A percentile compares a stretch with the other conserved stretches of the same genome.
phyloP scores from a whole-genome alignment of 495 filamentous ascomycete genomes.

The Elasticomyces elasticus region DNA sequence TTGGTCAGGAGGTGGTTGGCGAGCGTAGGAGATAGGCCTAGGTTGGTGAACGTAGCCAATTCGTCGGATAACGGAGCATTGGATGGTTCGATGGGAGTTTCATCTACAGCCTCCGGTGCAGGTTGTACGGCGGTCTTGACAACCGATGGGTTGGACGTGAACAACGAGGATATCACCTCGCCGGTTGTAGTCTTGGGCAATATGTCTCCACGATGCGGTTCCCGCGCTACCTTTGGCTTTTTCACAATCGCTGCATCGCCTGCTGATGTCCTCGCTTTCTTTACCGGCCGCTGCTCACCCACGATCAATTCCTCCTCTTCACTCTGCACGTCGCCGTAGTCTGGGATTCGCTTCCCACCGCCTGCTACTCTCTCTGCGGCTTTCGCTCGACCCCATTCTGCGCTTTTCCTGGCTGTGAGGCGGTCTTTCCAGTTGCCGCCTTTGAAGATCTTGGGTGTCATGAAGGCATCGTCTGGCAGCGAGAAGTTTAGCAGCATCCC shows the following conservation, averaged over 20 bases:
- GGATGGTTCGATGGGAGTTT: conserved; percentile 58
- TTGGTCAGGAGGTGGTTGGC: conserved; percentile 78
- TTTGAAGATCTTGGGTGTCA: conserved; percentile 54
- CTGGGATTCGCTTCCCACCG: conserved; percentile 13
- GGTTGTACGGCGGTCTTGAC: conserved; percentile 40
- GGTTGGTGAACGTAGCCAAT: conserved; percentile 67
- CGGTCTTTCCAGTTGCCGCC: conserved; percentile 89
- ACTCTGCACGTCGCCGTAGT: conserved; percentile 13
- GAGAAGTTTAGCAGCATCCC: conserved; percentile 86
- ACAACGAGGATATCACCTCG: conserved; percentile 78
- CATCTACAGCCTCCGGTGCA: conserved; percentile 11
- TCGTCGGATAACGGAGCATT: conserved; percentile 89
- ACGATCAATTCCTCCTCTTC: conserved; percentile 18
- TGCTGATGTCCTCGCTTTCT: conserved; percentile 15
- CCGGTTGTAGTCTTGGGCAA: conserved; percentile 16
- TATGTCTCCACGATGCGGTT: conserved; percentile 2
- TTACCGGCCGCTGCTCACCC: conserved; percentile 5
- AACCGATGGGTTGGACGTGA: conserved; percentile 72
- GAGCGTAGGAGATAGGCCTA: conserved; percentile 68
- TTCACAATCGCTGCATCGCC: conserved; percentile 10
- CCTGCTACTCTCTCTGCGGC: conserved; percentile 12
- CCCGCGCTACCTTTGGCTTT: conserved; percentile 19
- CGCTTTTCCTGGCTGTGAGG: conserved; percentile 64
- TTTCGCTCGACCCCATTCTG: conserved; percentile 40
- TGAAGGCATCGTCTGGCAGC: conserved; percentile 47